phyloP scores from a whole-genome alignment of 108 stramenopile species.

The Fragilaria crotonensis region DNA sequence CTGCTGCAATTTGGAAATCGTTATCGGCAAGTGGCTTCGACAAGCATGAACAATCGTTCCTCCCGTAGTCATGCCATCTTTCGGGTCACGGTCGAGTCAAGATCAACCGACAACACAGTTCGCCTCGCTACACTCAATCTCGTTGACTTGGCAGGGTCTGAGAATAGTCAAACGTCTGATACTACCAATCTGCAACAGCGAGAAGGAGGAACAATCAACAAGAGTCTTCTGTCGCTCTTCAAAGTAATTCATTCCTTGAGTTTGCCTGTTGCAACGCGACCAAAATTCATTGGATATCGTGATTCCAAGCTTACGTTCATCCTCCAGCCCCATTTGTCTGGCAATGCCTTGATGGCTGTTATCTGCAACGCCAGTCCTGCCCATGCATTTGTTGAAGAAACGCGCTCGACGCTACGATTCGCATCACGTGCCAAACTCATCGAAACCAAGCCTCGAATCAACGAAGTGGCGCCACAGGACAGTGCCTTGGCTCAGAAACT shows the following conservation, averaged over 20 bases:
- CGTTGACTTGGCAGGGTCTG: conserved; percentile 88
- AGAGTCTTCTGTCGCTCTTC: conserved; percentile 72
- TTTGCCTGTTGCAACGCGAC: conserved; percentile 25
- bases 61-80: conserved; percentile 41
- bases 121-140: conserved; percentile 69
- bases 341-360: conserved; percentile 92
- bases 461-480: conserved; percentile 64
- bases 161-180: conserved; percentile 53
- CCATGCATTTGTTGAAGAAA: conserved; percentile 88
- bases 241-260: conserved; percentile 66
- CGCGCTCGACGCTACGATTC: conserved; percentile 91
- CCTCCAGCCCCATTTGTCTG: conserved; percentile 93
- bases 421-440: conserved; percentile 87
- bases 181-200: conserved; percentile 31
- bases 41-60: not conserved
- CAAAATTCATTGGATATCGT: conserved; percentile 70
- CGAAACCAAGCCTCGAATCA: conserved; percentile 66
- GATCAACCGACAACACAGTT: conserved; percentile 5
- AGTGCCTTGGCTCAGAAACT: conserved; percentile 73
- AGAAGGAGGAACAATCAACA: conserved; percentile 97
- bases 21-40: not conserved
- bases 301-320: conserved; percentile 97
- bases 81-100: conserved; percentile 65
- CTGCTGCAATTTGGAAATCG: not conserved
- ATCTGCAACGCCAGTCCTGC: conserved; percentile 93